Conservation (phyloP, 2,329 filamentous ascomycete genomes). For the Fusarium euwallaceae region DNA sequence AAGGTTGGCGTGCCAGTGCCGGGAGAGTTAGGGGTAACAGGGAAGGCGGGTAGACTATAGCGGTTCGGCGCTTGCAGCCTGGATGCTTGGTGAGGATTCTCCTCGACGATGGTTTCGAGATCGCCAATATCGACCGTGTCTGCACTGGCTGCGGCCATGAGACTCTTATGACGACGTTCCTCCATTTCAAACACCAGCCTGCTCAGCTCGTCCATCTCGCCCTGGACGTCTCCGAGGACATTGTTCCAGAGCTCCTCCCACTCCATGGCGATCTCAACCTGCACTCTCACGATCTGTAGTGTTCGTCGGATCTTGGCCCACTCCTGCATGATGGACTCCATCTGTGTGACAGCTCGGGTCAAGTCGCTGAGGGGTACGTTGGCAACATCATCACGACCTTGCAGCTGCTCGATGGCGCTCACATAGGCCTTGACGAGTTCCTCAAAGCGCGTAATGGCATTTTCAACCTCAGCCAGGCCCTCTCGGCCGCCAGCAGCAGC, state of each 20-base stretch:
- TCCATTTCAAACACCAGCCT: conserved; percentile 97
- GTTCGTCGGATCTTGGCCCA: conserved; percentile 87
- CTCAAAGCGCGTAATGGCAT: conserved; percentile 86
- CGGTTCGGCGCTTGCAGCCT: conserved; percentile 71
- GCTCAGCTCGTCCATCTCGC: conserved; percentile 83
- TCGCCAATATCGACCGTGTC: conserved; percentile 85
- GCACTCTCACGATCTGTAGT: conserved; percentile 83
- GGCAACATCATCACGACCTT: conserved; percentile 81
- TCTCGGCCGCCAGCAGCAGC: conserved; percentile 88
- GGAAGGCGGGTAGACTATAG: conserved; percentile 76
- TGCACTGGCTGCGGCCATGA: conserved; percentile 72
- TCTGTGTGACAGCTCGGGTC: conserved; percentile 82
- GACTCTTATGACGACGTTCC: conserved; percentile 87
- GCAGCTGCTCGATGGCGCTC: conserved; percentile 91
- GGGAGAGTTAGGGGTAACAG: conserved; percentile 73
- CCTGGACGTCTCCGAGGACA: conserved; percentile 92
- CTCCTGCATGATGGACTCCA: conserved; percentile 87
- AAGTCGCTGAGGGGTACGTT: conserved; percentile 79
- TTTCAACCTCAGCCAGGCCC: conserved; percentile 79
- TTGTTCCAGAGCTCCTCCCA: conserved; percentile 98
- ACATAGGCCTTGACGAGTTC: conserved; percentile 93
- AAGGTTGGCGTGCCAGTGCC: conserved; percentile 63
- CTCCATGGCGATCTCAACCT: conserved; percentile 98
- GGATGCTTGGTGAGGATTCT: conserved; percentile 72
- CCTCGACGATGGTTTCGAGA: conserved; percentile 92